phyloP scores from a whole-genome alignment of 139 green algal genomes.

The Desmodesmus armatus region DNA sequence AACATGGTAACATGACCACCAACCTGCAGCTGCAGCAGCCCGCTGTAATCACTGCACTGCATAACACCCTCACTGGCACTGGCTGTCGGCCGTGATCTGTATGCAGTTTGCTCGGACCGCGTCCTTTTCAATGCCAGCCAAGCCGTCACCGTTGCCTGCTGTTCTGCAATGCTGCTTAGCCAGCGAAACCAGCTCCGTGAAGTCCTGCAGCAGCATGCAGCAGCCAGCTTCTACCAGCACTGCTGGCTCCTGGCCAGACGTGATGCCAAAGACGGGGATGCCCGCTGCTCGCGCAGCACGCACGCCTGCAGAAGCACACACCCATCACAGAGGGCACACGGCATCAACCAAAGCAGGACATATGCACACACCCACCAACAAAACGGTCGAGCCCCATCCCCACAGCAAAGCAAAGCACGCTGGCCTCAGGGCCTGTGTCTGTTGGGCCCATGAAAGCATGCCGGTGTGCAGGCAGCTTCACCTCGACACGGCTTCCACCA shows the following conservation, averaged over 20 bases:
- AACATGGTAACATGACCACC: not conserved
- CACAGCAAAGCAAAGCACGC: not conserved
- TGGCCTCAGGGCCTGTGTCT: too few relatives aligned
- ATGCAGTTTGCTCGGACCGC: not conserved
- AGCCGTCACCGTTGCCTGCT: not conserved
- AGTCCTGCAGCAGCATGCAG: conserved; percentile 57
- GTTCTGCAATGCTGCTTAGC: conserved; percentile 16
- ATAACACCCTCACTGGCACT: not conserved
- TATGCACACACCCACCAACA: not conserved
- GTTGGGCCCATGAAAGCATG: too few relatives aligned
- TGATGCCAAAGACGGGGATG: conserved; percentile 66
- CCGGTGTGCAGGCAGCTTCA: too few relatives aligned
- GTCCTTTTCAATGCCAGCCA: not conserved
- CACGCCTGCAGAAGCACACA: conserved; percentile 58
- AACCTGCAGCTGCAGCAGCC: not conserved
- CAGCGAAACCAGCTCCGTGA: conserved; percentile 53
- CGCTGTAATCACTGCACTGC: not conserved
- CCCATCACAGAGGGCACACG: not conserved
- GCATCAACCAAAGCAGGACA: conserved; percentile 1
- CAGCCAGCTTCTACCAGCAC: conserved; percentile 62
- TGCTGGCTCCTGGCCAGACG: conserved; percentile 64
- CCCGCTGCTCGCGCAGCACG: conserved; percentile 69
- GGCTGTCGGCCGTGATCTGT: not conserved
- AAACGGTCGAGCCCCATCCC: not conserved
- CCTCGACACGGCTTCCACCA: too few relatives aligned